A percentile compares a stretch with the other conserved stretches of the same genome.
Evolutionary conservation across 2,329 filamentous ascomycete species (phyloP).

Genomic region (Talaromyces sp.): DNA sequence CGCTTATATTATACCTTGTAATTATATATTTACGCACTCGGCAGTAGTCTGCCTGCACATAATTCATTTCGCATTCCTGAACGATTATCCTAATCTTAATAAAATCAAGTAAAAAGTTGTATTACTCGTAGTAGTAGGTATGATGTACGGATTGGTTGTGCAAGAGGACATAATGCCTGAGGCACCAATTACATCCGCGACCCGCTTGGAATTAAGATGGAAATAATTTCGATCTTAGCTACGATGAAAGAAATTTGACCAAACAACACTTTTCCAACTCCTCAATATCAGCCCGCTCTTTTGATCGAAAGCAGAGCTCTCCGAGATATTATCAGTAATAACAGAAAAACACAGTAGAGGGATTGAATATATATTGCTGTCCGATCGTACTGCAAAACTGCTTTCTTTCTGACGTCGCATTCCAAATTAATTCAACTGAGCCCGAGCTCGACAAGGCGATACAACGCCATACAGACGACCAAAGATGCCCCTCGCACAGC

Average conservation of each 20-base stretch:
- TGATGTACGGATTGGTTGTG: not conserved
- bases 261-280: not conserved
- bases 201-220: constrained; percentile 2
- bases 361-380: not conserved
- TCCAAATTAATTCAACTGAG: not conserved
- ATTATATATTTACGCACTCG: constrained; percentile 14
- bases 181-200: not conserved
- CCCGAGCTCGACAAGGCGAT: not conserved
- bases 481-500: constrained; percentile 61
- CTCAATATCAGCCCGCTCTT: not conserved
- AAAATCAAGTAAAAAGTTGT: not conserved
- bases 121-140: not conserved
- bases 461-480: not conserved
- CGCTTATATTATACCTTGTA: constrained; percentile 18
- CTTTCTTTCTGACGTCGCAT: not conserved
- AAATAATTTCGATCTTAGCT: constrained; percentile 1
- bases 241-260: not conserved
- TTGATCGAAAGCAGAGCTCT: not conserved
- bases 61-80: constrained; percentile 3
- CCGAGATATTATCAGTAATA: not conserved
- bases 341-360: not conserved
- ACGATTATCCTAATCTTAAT: not conserved
- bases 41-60: constrained; percentile 17
- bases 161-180: not conserved
- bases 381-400: not conserved